Base-by-base conservation (phyloP, 208 protist species). In the Porcisia hertigi region DNA sequence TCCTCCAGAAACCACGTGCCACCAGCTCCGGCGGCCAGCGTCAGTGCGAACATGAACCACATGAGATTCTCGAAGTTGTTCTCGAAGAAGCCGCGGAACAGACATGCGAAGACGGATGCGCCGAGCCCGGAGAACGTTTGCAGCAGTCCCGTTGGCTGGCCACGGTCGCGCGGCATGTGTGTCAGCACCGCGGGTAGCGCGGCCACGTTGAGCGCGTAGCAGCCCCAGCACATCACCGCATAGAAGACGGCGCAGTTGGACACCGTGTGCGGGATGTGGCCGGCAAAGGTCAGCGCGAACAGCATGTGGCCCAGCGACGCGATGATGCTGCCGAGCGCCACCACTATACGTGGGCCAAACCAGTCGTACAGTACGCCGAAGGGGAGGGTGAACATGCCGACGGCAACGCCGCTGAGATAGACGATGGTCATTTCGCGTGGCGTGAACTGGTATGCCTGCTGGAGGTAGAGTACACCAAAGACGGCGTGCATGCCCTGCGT, bases 91-190 rank as follows among this genome's bases (percentile, higher is more conserved):
- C 83, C 86, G 45, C 83, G 83, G 74, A 82, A 90, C 25, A 90
- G 73, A 52, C 80, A 88, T 20, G 81, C 79, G 69, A 81, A 79
- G 66, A 92, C 57, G 41, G 83, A 87, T 34, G 80, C 70, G 20
- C 85, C 85, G 6, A 89, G 85, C 23, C 85, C 85, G n/a, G 76
- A 80, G 49, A 92, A 86, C 43, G 85, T 92, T 63, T 86, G 77
- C 43, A 89, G 80, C 58, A 92, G 75, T 4, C 85, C 85, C 7
- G 74, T 83, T n/a, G 83, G 79, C 71, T 79, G 73, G 12, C 86
- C 89, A 57, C 86, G 84, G 60, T 93, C 79, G 41, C 77, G 85
- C 58, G 89, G 89, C 71, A 91, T 85, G 70, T 88, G 80, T 30
- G 74, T 86, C 69, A 90, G 74, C 20, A 84, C 66, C 23, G 76